Conservation (phyloP, 2,329 filamentous ascomycete genomes). For the Colletotrichum sp. region DNA sequence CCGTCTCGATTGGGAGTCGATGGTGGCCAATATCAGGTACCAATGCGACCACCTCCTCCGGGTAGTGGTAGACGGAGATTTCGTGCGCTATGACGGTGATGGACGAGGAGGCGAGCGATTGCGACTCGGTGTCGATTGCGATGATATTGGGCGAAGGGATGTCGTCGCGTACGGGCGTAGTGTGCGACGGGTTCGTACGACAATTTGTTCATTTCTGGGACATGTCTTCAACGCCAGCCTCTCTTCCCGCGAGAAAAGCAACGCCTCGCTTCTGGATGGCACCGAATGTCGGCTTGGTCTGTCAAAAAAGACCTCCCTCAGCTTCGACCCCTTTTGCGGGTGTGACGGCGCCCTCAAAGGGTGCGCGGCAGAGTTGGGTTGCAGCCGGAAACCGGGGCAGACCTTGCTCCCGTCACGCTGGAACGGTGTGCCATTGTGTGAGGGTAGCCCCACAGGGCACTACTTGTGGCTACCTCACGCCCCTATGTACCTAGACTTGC, state of each 20-base stretch:
- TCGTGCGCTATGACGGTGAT: neutral
- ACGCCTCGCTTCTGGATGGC: neutral
- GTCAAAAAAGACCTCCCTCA: neutral
- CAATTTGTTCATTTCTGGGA: neutral
- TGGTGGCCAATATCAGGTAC: neutral
- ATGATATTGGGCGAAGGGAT: neutral
- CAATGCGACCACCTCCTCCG: neutral
- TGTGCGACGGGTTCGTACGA: neutral
- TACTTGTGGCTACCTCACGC: too few species aligned
- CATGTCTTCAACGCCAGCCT: neutral
- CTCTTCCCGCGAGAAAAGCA: neutral
- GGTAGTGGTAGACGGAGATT: neutral
- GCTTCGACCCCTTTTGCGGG: neutral
- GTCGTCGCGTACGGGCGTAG: neutral
- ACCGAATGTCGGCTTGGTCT: neutral
- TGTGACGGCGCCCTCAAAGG: neutral
- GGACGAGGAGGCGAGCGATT: neutral
- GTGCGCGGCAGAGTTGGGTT: conserved; percentile 10
- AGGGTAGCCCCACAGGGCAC: too few species aligned
- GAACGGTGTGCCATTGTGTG: conserved; percentile 3
- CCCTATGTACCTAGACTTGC: too few species aligned
- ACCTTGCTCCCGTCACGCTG: conserved; percentile 5
- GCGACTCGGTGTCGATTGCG: neutral
- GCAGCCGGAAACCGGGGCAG: conserved; percentile 1
- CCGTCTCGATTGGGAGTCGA: neutral